Percentiles rank a stretch among this genome's conserved stretches.
phyloP scores from a whole-genome alignment of 202 grass and related monocot genomes.

The Hordeum pubiflorum region DNA sequence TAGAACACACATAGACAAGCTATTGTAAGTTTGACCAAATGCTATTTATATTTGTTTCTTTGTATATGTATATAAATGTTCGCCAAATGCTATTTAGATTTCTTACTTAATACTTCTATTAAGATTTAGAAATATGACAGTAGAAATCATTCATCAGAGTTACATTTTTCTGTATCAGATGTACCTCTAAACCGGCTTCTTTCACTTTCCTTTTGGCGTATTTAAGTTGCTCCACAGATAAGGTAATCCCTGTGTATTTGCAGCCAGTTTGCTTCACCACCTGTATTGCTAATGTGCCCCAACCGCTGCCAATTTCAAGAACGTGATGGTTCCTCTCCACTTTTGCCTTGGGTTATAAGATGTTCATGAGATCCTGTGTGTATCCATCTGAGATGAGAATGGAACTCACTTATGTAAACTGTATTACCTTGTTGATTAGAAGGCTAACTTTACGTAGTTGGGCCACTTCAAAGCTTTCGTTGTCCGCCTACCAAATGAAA shows the following conservation, averaged over 20 bases:
- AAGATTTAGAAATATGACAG: neutral
- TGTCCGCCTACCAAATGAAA: constrained; percentile 30
- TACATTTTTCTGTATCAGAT: neutral
- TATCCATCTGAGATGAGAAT: neutral
- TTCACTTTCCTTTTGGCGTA: constrained; percentile 55
- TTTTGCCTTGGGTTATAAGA: constrained; percentile 44
- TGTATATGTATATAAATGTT: neutral
- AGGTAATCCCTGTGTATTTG: constrained; percentile 80
- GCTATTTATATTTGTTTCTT: too few relatives aligned
- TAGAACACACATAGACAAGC: too few relatives aligned
- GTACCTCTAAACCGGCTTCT: constrained; percentile 70
- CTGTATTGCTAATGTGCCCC: constrained; percentile 72
- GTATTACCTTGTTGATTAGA: constrained; percentile 64
- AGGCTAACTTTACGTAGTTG: constrained; percentile 57
- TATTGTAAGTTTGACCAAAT: too few relatives aligned
- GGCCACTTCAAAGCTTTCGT: constrained; percentile 65
- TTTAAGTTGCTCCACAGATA: constrained; percentile 67
- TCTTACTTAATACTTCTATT: too few relatives aligned
- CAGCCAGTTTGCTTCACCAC: constrained; percentile 73
- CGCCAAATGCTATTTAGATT: neutral
- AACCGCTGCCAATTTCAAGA: constrained; percentile 71
- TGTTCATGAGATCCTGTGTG: neutral
- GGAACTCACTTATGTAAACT: neutral
- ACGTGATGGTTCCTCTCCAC: constrained; percentile 59
- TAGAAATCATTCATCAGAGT: neutral